Conservation (phyloP, 805 yeast genomes). For the Candida easanensis region DNA sequence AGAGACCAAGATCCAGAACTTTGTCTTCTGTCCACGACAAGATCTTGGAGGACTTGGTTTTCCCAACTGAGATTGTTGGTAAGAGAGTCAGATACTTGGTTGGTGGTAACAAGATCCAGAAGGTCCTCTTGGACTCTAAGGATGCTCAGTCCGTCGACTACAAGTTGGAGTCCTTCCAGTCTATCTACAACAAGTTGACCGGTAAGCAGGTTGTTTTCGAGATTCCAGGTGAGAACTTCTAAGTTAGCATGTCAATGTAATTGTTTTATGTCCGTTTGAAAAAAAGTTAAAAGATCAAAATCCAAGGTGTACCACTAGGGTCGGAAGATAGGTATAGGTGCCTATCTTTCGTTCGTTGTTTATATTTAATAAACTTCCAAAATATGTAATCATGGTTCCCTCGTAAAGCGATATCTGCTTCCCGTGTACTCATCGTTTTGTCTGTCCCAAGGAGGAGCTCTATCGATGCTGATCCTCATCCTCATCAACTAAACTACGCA, state of each 20-base stretch:
- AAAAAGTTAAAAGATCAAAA: not conserved
- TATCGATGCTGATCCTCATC: too few species aligned
- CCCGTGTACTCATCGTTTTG: too few species aligned
- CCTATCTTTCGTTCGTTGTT: conserved; percentile 2
- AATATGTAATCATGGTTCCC: conserved; percentile 3
- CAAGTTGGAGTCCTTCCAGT: conserved; percentile 99
- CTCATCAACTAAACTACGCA: too few species aligned
- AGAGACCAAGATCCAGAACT: conserved; percentile 99
- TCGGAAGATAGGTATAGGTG: conserved; percentile 8
- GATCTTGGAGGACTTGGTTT: conserved; percentile 97
- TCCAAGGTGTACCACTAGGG: conserved; percentile 4
- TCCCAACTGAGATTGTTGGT: conserved; percentile 99
- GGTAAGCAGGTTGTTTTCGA: conserved; percentile 99
- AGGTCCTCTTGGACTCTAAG: conserved; percentile 96
- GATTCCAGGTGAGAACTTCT: conserved; percentile 63
- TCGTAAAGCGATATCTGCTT: too few species aligned
- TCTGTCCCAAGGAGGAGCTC: too few species aligned
- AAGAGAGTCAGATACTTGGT: conserved; percentile 99
- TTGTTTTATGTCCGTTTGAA: conserved; percentile 6
- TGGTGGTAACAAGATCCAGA: conserved; percentile 98
- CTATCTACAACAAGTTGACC: conserved; percentile 96
- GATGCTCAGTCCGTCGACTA: conserved; percentile 95
- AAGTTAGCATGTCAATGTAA: conserved; percentile 26
- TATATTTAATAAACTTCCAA: conserved; percentile 4
- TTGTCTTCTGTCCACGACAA: conserved; percentile 98